Evolutionary conservation across 306 rosid genomes (phyloP), one percentile per base, ranked within the genome.

Genomic region (Quillaja saponaria): DNA sequence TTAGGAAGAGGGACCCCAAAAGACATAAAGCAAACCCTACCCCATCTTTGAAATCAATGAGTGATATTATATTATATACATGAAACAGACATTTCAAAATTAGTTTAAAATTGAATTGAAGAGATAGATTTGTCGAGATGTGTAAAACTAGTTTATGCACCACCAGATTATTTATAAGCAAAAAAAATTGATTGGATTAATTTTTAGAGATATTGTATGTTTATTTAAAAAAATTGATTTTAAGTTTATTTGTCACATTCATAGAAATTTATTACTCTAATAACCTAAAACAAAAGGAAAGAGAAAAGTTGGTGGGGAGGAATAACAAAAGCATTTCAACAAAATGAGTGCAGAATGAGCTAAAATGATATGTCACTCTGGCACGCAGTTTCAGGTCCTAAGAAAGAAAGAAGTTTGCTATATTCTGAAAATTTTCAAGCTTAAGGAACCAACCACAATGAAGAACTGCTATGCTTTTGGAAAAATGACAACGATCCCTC

Each of bases 401-500:
- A 76, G 64, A 76, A 66, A 61, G 64, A 12, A 81, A 70, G 82
- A 76, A 60, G 68, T 10, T 53, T 45, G 58, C 12, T 15, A 33
- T 31, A 14, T 7, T 65, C 25, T 68, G 59, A 72, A 72, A 33
- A 69, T 37, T 25, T 72, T 80, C 5, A 73, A 66, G 71, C 35
- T 61, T 49, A 81, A 81, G 80, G 77, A 80, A 80, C 13, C 67
- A 63, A 64, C 63, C 20, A 7, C 28, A 42, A 61, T 19, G 55
- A 62, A 62, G 74, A 46, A 17, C 6, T 42, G 61, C 18, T 49
- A 55, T 45, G 68, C 63, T 61, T 73, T 70, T 49, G 44, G 53
- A 73, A 66, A 65, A 64, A 68, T 73, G 28, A 65, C 53, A 72
- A 76, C 61, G 79, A 70, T 76, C 68, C 68, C 67, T 70, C 69